These are phyloP conservation scores for Helianthus annuus DNA, from an alignment of 129 eudicot species.

Conservation along the genomic window HanXRQr2.0-SUNRISE NC_035447.2:136309969-136310468, in stretches of 20 bases:
- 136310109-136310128: no score
- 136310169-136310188: not conserved
- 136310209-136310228: not conserved
- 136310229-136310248: not conserved
- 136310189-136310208: not conserved
- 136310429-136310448: slow-evolving; percentile 1
- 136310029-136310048: no score
- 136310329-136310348: slow-evolving; percentile 3
- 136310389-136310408: slow-evolving; percentile 2
- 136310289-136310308: slow-evolving; percentile 9
- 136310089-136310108: no score
- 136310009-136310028: no score
- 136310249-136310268: not conserved
- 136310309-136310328: slow-evolving; percentile 1
- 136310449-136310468: slow-evolving; percentile 23
- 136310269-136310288: not conserved
- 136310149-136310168: not conserved
- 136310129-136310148: no score
- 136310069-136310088: no score
- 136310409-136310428: slow-evolving; percentile 20
- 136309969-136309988: no score
- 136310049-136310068: no score
- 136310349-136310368: not conserved
- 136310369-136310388: slow-evolving; percentile 5
- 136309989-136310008: no score